Conservation (phyloP, 768 basidiomycete species). For the Mycena haematopus region DNA sequence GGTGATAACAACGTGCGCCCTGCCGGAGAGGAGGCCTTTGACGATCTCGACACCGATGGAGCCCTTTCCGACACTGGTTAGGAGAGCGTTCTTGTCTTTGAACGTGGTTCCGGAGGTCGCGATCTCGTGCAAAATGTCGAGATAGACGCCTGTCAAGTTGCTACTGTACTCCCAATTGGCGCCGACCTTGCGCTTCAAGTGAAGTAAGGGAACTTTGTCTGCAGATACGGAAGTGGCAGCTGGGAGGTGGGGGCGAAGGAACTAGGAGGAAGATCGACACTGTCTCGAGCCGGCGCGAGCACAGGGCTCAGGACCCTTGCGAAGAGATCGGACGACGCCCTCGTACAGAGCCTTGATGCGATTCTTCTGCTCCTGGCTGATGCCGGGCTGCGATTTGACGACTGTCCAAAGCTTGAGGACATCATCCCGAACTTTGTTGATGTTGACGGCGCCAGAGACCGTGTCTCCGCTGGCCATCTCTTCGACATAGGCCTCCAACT, state of each 20-base stretch:
- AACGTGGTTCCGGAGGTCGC: conserved; percentile 98
- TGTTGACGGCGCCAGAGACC: conserved; percentile 83
- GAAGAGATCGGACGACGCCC: conserved; percentile 92
- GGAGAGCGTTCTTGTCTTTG: conserved; percentile 97
- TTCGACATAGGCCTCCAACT: conserved; percentile 96
- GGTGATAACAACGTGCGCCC: conserved; percentile 95
- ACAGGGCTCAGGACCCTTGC: conserved; percentile 72
- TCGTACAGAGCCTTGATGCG: conserved; percentile 95
- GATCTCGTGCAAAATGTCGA: conserved; percentile 97
- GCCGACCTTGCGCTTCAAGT: conserved; percentile 96
- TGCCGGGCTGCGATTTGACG: conserved; percentile 96
- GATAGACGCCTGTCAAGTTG: conserved; percentile 93
- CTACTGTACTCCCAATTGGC: conserved; percentile 96
- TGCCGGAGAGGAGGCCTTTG: conserved; percentile 95
- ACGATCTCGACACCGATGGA: conserved; percentile 98
- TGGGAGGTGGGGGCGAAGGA: conserved; percentile 91
- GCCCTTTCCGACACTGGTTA: conserved; percentile 97
- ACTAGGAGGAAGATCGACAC: conserved; percentile 94
- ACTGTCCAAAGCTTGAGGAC: conserved; percentile 97
- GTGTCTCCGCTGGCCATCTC: conserved; percentile 98
- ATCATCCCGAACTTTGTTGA: conserved; percentile 97
- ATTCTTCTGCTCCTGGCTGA: conserved; percentile 96
- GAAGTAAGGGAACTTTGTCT: conserved; percentile 92
- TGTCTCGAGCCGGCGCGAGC: conserved; percentile 62
- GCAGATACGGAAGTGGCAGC: conserved; percentile 74